Conservation (phyloP, 768 basidiomycete species). For the Trametes elegans region DNA sequence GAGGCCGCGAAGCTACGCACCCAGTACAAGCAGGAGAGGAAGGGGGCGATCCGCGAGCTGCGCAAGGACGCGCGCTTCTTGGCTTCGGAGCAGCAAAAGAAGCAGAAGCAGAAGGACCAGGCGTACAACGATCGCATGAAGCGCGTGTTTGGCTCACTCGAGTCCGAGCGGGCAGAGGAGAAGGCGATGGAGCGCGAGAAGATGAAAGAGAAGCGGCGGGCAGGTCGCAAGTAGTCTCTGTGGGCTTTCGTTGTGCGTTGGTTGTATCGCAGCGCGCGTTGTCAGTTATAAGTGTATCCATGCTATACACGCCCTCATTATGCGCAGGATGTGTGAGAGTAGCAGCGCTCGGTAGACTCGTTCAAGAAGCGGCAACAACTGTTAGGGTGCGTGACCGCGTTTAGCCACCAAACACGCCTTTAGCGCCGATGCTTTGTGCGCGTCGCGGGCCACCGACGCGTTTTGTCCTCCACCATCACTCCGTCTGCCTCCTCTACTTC, state of each 20-base stretch:
- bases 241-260: neutral
- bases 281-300: no score
- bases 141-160: conserved; percentile 71
- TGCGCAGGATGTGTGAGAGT: neutral
- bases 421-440: neutral
- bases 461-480: neutral
- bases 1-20: conserved; percentile 81
- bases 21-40: conserved; percentile 92
- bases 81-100: conserved; percentile 81
- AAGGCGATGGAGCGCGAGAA: conserved; percentile 90
- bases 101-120: conserved; percentile 81
- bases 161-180: conserved; percentile 91
- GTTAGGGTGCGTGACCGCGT: no score
- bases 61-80: conserved; percentile 95
- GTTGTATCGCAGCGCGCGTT: no score
- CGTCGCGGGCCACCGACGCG: conserved; percentile 14
- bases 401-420: neutral
- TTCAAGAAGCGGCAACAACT: no score
- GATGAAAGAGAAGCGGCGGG: conserved; percentile 67
- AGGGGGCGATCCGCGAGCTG: conserved; percentile 94
- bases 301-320: no score
- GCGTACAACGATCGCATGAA: conserved; percentile 82
- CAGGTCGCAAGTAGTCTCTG: conserved; percentile 61
- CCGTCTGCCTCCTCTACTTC: neutral
- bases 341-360: no score